These are phyloP conservation scores for Niebla homalea DNA, from an alignment of 495 filamentous ascomycete species.

Conservation along the genomic window DNA sequence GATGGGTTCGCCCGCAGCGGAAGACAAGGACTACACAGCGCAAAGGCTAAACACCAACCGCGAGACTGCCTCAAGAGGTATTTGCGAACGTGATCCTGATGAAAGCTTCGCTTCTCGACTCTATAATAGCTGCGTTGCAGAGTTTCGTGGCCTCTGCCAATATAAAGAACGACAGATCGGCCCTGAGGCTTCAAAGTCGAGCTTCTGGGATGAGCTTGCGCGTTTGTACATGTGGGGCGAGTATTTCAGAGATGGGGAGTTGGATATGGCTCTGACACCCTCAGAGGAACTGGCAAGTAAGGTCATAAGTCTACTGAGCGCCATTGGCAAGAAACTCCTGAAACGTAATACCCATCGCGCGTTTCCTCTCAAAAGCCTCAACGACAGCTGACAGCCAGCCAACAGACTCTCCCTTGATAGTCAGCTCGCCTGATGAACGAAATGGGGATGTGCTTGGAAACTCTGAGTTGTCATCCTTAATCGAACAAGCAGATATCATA, in stretches of 20 bases:
- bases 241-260: slow-evolving; percentile 10
- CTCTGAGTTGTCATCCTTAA: neutral
- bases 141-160: neutral
- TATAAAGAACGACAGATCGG: neutral
- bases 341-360: neutral
- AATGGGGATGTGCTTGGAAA: neutral
- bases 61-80: neutral
- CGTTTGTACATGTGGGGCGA: slow-evolving; percentile 19
- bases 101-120: slow-evolving; percentile 1
- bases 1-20: no score
- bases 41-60: neutral
- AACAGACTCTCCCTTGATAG: no score
- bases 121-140: slow-evolving; percentile 1
- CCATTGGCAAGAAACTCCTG: slow-evolving; percentile 4
- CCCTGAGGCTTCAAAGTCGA: neutral
- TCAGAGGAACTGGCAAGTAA: slow-evolving; percentile 8
- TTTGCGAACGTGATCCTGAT: neutral
- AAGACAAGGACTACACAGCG: no score
- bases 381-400: no score
- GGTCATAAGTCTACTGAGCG: slow-evolving; percentile 5
- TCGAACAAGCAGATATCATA: neutral
- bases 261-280: slow-evolving; percentile 14
- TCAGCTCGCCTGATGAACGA: no score
- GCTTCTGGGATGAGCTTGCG: slow-evolving; percentile 10
- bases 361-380: no score